Percentiles rank a stretch among this genome's conserved stretches.
Evolutionary conservation across 192 early-diverging fungal genomes (phyloP).

Genomic region (Backusella liffmaniae): DNA sequence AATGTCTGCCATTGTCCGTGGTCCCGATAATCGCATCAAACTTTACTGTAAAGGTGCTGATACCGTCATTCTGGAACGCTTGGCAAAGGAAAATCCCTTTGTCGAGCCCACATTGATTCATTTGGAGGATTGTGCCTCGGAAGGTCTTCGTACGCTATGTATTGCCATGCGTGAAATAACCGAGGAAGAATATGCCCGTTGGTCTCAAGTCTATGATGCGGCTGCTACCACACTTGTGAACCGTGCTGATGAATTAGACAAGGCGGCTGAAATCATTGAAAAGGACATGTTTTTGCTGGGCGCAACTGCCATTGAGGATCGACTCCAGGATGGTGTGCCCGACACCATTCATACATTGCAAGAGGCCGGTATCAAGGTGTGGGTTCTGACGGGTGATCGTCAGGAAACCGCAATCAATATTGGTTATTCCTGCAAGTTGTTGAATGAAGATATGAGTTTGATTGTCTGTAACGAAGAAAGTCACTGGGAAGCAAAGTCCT

Average conservation of each 20-base stretch:
- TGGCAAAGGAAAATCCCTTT: conserved; percentile 73
- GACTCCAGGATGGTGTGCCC: conserved; percentile 96
- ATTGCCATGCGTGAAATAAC: conserved; percentile 92
- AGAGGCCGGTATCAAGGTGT: conserved; percentile 93
- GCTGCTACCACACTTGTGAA: conserved; percentile 90
- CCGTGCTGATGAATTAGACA: conserved; percentile 82
- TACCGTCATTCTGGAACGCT: conserved; percentile 92
- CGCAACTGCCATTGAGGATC: conserved; percentile 98
- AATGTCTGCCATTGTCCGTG: conserved; percentile 91
- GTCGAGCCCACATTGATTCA: conserved; percentile 70
- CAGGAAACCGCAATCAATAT: conserved; percentile 99
- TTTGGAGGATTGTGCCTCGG: conserved; percentile 93
- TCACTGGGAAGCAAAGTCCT: conserved; percentile 91
- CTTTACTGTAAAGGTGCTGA: conserved; percentile 98
- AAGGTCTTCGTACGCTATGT: conserved; percentile 94
- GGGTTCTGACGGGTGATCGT: conserved; percentile 96
- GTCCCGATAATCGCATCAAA: conserved; percentile 82
- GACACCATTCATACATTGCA: conserved; percentile 95
- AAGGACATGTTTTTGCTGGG: conserved; percentile 89
- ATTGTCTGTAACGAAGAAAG: conserved; percentile 92
- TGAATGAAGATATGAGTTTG: conserved; percentile 94
- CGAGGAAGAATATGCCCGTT: conserved; percentile 81
- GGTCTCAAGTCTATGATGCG: conserved; percentile 81
- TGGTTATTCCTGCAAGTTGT: conserved; percentile 93
- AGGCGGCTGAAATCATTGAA: conserved; percentile 94